Conservation (phyloP, 129 eudicot species). For the Tanacetum coccineum region DNA sequence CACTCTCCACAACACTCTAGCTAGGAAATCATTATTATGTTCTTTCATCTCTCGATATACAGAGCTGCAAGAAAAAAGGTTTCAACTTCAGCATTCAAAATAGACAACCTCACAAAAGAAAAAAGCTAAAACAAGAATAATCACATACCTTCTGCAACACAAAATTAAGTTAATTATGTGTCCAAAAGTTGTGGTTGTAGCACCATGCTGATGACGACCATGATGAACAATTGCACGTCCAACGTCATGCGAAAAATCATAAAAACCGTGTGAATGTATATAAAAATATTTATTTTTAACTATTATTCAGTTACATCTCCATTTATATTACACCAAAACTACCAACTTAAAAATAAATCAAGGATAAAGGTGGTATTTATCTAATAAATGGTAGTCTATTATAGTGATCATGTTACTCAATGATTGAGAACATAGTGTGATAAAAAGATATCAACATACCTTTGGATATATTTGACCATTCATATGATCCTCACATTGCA, state of each 20-base stretch:
- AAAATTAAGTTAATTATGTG: slow-evolving; percentile 64
- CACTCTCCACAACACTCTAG: no score
- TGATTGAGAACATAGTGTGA: no score
- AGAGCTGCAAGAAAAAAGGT: no score
- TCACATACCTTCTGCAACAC: slow-evolving; percentile 87
- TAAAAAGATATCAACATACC: slow-evolving; percentile 40
- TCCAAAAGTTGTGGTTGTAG: slow-evolving; percentile 86
- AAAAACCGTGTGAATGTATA: slow-evolving; percentile 42
- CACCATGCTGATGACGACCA: slow-evolving; percentile 99
- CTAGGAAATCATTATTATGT: no score
- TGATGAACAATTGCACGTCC: slow-evolving; percentile 91
- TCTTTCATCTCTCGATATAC: no score
- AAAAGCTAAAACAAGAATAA: background rate
- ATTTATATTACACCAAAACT: background rate
- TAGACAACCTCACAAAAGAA: no score
- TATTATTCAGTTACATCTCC: no score
- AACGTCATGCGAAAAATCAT: slow-evolving; percentile 71
- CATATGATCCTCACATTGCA: slow-evolving; percentile 88
- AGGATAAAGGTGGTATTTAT: background rate
- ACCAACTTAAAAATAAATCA: no score
- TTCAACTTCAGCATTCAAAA: no score
- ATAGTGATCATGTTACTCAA: no score
- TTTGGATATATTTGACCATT: slow-evolving; percentile 65
- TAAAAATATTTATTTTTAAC: background rate
- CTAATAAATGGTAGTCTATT: no score